phyloP scores from a whole-genome alignment of 2,329 filamentous ascomycete genomes.

The Phaeosphaeriaceae sp. region DNA sequence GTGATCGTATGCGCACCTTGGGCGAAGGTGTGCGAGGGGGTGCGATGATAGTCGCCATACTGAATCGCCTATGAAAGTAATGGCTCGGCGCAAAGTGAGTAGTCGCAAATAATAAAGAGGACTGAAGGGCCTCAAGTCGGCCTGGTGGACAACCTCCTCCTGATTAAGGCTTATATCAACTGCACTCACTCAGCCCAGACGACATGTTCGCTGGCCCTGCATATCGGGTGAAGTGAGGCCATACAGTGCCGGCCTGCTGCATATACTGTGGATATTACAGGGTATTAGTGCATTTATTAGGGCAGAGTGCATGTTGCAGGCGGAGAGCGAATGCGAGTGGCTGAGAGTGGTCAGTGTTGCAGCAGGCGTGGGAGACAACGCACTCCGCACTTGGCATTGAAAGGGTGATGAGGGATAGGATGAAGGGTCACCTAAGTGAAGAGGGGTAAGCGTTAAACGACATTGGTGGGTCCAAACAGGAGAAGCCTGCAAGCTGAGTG shows the following conservation, averaged over 20 bases:
- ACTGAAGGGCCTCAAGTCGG: constrained; percentile 14
- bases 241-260: constrained; percentile 4
- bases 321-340: constrained; percentile 20
- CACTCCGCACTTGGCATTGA: constrained; percentile 38
- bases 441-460: not conserved
- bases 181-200: constrained; percentile 11
- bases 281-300: constrained; percentile 21
- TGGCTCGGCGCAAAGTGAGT: not conserved
- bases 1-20: constrained; percentile 45
- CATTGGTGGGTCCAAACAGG: no score
- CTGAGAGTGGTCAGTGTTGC: constrained; percentile 17
- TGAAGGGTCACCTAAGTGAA: constrained; percentile 1
- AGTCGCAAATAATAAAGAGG: not conserved
- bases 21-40: constrained; percentile 44
- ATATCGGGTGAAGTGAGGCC: constrained; percentile 10
- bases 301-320: constrained; percentile 21
- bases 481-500: not conserved
- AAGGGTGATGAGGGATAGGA: constrained; percentile 12
- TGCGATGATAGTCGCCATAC: constrained; percentile 28
- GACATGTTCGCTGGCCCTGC: constrained; percentile 38
- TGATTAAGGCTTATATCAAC: constrained; percentile 28
- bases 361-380: constrained; percentile 34
- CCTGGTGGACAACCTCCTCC: constrained; percentile 4
- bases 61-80: constrained; percentile 5
- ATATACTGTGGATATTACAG: constrained; percentile 17